Percentiles rank a stretch among this genome's conserved stretches.
These are phyloP conservation scores for Volvox africanus DNA, from an alignment of 139 green algal species.

Conservation along the genomic window DNA sequence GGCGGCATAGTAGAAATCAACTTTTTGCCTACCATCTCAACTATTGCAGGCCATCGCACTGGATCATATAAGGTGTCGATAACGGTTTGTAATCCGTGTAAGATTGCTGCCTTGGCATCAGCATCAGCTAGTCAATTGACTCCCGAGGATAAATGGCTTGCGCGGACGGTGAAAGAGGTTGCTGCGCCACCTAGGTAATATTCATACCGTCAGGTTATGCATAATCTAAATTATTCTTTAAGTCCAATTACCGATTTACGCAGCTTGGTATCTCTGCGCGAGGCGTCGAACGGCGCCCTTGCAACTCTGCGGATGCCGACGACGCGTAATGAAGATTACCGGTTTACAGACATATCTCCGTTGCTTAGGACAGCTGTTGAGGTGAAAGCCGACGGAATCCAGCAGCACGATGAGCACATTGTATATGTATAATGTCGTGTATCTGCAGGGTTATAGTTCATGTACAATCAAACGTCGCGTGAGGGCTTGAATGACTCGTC, in stretches of 20 bases:
- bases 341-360: conserved; percentile 85
- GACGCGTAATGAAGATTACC: conserved; percentile 85
- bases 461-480: too few species aligned
- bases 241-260: neutral
- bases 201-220: neutral
- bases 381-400: conserved; percentile 10
- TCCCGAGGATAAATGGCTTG: conserved; percentile 43
- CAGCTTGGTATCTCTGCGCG: conserved; percentile 18
- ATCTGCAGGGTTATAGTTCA: too few species aligned
- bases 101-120: conserved; percentile 1
- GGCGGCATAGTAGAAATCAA: conserved; percentile 21
- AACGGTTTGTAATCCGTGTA: neutral
- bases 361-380: conserved; percentile 59
- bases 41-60: neutral
- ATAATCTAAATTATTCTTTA: neutral
- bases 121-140: neutral
- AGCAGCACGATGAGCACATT: too few species aligned
- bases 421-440: too few species aligned
- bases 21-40: neutral
- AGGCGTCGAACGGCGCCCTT: conserved; percentile 53
- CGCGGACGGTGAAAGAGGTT: conserved; percentile 25
- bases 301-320: conserved; percentile 82
- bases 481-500: too few species aligned
- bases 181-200: conserved; percentile 9
- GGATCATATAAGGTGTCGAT: neutral